Conservation (phyloP, 106 monocot genomes). For the Acanthochlamys bracteata region DNA sequence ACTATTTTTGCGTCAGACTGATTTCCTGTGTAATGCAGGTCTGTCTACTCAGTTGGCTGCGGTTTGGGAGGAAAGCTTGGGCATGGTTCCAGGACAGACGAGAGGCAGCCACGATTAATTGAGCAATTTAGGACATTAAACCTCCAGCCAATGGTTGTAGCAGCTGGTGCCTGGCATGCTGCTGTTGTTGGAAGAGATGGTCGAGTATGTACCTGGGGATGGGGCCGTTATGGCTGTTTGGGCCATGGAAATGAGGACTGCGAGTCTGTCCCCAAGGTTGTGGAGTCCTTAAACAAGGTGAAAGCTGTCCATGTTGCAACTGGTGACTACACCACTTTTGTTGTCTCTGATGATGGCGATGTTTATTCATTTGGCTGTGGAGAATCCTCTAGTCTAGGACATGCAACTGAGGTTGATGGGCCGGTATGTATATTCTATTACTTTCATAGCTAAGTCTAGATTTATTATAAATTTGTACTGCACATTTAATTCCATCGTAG, state of each 20-base stretch:
- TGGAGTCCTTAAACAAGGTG: slow-evolving; percentile 55
- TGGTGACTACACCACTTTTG: slow-evolving; percentile 90
- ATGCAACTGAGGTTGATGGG: slow-evolving; percentile 35
- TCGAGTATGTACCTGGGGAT: slow-evolving; percentile 95
- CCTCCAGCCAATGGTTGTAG: slow-evolving; percentile 76
- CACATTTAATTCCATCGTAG: too few species aligned
- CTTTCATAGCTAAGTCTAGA: too few species aligned
- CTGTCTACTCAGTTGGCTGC: slow-evolving; percentile 95
- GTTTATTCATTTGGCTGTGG: slow-evolving; percentile 97
- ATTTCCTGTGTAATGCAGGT: slow-evolving; percentile 38
- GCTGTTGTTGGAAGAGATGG: slow-evolving; percentile 93
- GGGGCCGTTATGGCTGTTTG: slow-evolving; percentile 95
- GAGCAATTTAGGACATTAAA: slow-evolving; percentile 67
- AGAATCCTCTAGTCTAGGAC: slow-evolving; percentile 89
- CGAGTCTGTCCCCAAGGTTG: slow-evolving; percentile 74
- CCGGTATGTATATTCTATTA: slow-evolving; percentile 25
- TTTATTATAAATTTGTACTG: too few species aligned
- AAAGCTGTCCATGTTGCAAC: slow-evolving; percentile 94
- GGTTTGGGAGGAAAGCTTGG: slow-evolving; percentile 97
- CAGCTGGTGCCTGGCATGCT: slow-evolving; percentile 97
- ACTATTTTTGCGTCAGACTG: too few species aligned
- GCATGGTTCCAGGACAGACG: slow-evolving; percentile 81
- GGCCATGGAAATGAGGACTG: slow-evolving; percentile 96
- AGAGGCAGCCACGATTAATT: slow-evolving; percentile 74
- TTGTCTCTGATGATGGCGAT: slow-evolving; percentile 72